Percentiles rank a stretch among this genome's conserved stretches.
Conservation (phyloP, 108 stramenopile species). For the Skeletonema marinoi region DNA sequence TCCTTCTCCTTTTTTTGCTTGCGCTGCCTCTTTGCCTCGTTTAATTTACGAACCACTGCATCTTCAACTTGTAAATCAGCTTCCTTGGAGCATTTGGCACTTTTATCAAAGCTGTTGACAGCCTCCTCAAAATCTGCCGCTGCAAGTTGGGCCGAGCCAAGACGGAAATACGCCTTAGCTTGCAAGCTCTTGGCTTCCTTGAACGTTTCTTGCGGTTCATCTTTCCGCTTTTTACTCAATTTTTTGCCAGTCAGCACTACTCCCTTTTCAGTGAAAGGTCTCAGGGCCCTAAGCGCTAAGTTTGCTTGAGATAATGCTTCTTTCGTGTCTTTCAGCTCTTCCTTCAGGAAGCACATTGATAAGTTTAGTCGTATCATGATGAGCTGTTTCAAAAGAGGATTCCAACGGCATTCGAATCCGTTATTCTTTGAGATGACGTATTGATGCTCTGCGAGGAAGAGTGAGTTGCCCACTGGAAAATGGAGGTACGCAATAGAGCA, state of each 20-base stretch:
- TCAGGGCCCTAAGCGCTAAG: constrained; percentile 58
- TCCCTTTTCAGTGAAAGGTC: constrained; percentile 61
- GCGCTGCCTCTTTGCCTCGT: constrained; percentile 60
- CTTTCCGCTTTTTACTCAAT: constrained; percentile 16
- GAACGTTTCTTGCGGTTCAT: constrained; percentile 56
- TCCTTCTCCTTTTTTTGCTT: constrained; percentile 49
- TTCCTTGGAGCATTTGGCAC: constrained; percentile 49
- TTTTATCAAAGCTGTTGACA: constrained; percentile 55
- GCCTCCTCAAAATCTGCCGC: constrained; percentile 59
- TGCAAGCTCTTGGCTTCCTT: constrained; percentile 59
- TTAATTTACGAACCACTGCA: constrained; percentile 60
- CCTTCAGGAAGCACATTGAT: constrained; percentile 61
- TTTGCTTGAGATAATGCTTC: constrained; percentile 59
- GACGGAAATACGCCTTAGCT: constrained; percentile 82
- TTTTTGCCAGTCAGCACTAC: constrained; percentile 43
- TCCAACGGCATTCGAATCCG: constrained; percentile 49
- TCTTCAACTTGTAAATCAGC: constrained; percentile 45
- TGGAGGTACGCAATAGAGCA: constrained; percentile 63
- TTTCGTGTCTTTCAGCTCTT: constrained; percentile 32
- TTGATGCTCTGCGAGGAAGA: constrained; percentile 43
- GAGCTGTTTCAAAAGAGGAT: constrained; percentile 52
- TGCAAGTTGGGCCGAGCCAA: constrained; percentile 67
- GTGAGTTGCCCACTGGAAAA: constrained; percentile 33
- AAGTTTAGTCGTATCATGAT: constrained; percentile 70
- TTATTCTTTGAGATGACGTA: constrained; percentile 24